Evolutionary conservation across 148 eudicot genomes (phyloP), one percentile per base, ranked within the genome.

Genomic region (Polygonum maritimum): DNA sequence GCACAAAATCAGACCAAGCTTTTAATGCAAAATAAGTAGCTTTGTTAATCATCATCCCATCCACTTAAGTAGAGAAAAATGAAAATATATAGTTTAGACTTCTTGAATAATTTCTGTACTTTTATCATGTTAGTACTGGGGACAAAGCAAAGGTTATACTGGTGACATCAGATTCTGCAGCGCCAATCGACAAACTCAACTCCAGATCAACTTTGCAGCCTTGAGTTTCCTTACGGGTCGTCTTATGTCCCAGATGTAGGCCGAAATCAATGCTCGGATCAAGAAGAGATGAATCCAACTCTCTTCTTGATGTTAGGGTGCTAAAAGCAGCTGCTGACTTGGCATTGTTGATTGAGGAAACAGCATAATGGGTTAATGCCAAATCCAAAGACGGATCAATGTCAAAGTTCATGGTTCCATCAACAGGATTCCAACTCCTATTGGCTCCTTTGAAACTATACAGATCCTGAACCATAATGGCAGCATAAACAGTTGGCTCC

Each of bases 161-260:
- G 5, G 97, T 88, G 65, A 88, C 74, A 81, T 79, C 95, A 54
- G 95, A 92, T 26, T 87, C 89, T 21, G 83, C 31, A 49, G 80
- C 80, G 12, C 80, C 84, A 76, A 86, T 78, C 22, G 93, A 86
- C 57, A 92, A 81, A 80, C 91, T 87, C 77, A 92, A 78, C 74
- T 81, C 90, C 40, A 92, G 97, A 75, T 87, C 91, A 60, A 89
- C 76, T 55, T 78, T 76, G 52, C 74, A 81, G 75, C 79, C 47
- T 58, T 38, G 80, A 33, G 49, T 76, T 26, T 38, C 81, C n/a
- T 82, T 78, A 3, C 44, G 58, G 18, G 62, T 31, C 71, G 57
- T 65, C 26, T 79, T 62, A n/a, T 41, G 38, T 58, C 77, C 82
- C 3, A 71, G 48, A 67, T 44, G 48, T 21, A 80, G 81, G 78